Evolutionary conservation across 495 filamentous ascomycete species (phyloP).

Genomic region (Penicillium pulvis): DNA sequence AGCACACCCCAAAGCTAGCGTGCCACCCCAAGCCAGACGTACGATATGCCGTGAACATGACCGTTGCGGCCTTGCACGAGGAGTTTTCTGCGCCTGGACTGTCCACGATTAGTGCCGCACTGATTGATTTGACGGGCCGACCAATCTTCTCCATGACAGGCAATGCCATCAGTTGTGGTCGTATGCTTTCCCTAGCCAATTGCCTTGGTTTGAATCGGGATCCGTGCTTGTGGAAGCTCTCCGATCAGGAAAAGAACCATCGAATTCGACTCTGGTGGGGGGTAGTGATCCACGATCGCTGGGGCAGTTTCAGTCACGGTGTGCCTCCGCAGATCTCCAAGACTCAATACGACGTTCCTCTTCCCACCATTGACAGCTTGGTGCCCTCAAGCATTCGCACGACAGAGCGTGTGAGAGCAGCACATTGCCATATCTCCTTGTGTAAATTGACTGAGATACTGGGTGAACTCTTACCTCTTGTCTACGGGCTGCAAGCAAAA

Average conservation of each 20-base stretch:
- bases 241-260: slow-evolving; percentile 47
- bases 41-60: slow-evolving; percentile 54
- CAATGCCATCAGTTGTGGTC: slow-evolving; percentile 53
- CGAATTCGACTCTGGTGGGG: slow-evolving; percentile 56
- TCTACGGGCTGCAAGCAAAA: slow-evolving; percentile 50
- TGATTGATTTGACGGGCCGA: slow-evolving; percentile 52
- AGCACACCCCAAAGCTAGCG: slow-evolving; percentile 44
- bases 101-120: slow-evolving; percentile 50
- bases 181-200: slow-evolving; percentile 52
- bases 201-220: slow-evolving; percentile 55
- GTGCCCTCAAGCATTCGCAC: slow-evolving; percentile 37
- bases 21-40: slow-evolving; percentile 52
- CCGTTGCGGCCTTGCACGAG: slow-evolving; percentile 52
- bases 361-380: slow-evolving; percentile 47
- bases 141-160: slow-evolving; percentile 56
- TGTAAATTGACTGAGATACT: slow-evolving; percentile 56
- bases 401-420: slow-evolving; percentile 46
- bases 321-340: slow-evolving; percentile 52
- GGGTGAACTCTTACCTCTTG: slow-evolving; percentile 51
- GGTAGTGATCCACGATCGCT: slow-evolving; percentile 56
- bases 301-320: slow-evolving; percentile 56
- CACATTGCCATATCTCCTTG: slow-evolving; percentile 53
- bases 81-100: slow-evolving; percentile 53
- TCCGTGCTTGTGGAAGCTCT: slow-evolving; percentile 52
- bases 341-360: slow-evolving; percentile 56